Evolutionary conservation across 139 green algal genomes (phyloP), one percentile per base, ranked within the genome.

Genomic region (Chlamydomonas incerta): DNA sequence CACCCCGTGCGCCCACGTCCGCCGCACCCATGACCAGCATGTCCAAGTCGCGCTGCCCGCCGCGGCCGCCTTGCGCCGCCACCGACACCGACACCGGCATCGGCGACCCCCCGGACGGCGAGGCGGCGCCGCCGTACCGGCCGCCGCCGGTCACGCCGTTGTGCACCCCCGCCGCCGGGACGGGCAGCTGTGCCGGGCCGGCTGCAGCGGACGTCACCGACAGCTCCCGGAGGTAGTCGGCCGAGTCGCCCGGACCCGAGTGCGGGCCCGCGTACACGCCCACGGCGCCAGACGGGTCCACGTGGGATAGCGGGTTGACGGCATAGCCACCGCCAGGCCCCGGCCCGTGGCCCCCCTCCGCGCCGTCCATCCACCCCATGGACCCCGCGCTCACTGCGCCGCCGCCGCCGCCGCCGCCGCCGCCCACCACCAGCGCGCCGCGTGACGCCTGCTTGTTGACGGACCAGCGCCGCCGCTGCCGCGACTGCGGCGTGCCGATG

Each of bases 381-480:
- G 74, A 82, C 34, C 35, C 60, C 11, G 10, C 68, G 34, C 34
- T 72, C 14, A 17, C 34, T 34, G 37, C 24, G 41, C 37, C 37
- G 41, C 37, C 72, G 9, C 63, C 63, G 28, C 63, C 46, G 63
- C 41, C 15, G 35, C 37, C 37, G 37, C 35, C 34, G 60, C 26
- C 35, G 37, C 28, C 46, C 63, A 21, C 41, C n/a, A 68, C 63
- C 29, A 70, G 29, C 63, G 63, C 63, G 29, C 63, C 63, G n/a
- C 63, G 63, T 1, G 29, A 41, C 5, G 63, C n/a, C 63, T 70
- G 63, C 63, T 70, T 70, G n/a, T 70, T 70, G 63, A 37, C 29
- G 1, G 63, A 70, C 63, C 63, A 70, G n/a, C 63, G 63, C n/a
- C 63, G 63, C 63, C 63, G 63, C 63, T 70, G 63, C 63, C 63